Percentiles rank a stretch among this genome's conserved stretches.
These are phyloP conservation scores for Rhodotorula paludigena DNA, from an alignment of 768 basidiomycete genomes.

Conservation along the genomic window DNA sequence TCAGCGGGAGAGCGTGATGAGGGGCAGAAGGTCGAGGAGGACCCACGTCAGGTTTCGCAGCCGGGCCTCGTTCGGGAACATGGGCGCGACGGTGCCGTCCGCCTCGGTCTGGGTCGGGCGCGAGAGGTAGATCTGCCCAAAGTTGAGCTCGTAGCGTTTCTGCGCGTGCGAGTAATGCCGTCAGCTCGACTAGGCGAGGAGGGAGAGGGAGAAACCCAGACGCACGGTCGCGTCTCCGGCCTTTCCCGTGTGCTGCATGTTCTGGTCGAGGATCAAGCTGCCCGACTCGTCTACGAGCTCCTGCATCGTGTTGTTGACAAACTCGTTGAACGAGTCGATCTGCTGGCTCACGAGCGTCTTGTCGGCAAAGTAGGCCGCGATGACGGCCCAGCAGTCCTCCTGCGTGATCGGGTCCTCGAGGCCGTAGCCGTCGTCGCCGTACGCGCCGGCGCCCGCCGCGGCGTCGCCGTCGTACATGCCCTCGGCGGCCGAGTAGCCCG, in stretches of 20 bases:
- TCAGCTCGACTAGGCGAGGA: background rate
- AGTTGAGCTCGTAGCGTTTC: slow-evolving; percentile 92
- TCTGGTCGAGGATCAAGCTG: slow-evolving; percentile 94
- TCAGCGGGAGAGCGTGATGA: background rate
- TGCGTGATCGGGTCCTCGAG: slow-evolving; percentile 36
- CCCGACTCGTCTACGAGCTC: slow-evolving; percentile 94
- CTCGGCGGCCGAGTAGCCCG: background rate
- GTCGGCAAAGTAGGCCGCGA: slow-evolving; percentile 91
- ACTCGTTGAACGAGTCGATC: slow-evolving; percentile 96
- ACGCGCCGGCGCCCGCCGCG: background rate
- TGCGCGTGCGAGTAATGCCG: slow-evolving; percentile 43
- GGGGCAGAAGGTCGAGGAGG: slow-evolving; percentile 24
- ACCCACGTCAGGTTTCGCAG: slow-evolving; percentile 73
- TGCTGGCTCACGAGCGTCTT: slow-evolving; percentile 98
- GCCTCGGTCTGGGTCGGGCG: slow-evolving; percentile 90
- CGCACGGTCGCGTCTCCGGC: slow-evolving; percentile 53
- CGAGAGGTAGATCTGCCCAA: slow-evolving; percentile 95
- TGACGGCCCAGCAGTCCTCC: slow-evolving; percentile 67
- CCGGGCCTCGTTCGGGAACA: slow-evolving; percentile 95
- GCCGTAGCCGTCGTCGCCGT: slow-evolving; percentile 3
- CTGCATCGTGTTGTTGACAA: slow-evolving; percentile 99
- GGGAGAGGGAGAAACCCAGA: slow-evolving; percentile 15
- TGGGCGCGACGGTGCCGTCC: slow-evolving; percentile 85
- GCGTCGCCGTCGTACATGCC: background rate
- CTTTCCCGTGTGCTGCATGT: slow-evolving; percentile 89